A percentile compares a stretch with the other conserved stretches of the same genome.
These are phyloP conservation scores for Pseudocercospora macadamiae DNA, from an alignment of 2,329 filamentous ascomycete genomes.

Conservation along the genomic window DNA sequence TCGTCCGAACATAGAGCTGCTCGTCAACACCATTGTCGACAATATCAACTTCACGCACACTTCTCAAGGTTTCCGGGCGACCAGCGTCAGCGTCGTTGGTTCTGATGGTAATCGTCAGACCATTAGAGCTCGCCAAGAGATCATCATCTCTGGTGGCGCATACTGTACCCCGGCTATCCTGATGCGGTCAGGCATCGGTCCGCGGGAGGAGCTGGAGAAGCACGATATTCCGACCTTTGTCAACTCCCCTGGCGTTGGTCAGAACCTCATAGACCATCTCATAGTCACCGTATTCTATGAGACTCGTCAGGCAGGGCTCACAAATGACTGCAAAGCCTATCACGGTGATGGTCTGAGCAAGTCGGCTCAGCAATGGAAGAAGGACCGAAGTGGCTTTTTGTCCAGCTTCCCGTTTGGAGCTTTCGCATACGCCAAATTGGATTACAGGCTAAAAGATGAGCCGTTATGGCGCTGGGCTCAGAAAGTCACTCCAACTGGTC, in stretches of 20 bases:
- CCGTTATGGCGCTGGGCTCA: constrained; percentile 59
- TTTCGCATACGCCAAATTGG: constrained; percentile 63
- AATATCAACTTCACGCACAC: constrained; percentile 64
- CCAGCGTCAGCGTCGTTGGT: constrained; percentile 44
- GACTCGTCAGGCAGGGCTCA: constrained; percentile 50
- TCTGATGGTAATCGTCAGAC: constrained; percentile 43
- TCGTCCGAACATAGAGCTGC: constrained; percentile 50
- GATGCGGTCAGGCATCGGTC: constrained; percentile 58
- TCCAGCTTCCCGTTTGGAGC: constrained; percentile 65
- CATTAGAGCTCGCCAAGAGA: constrained; percentile 30
- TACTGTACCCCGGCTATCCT: constrained; percentile 58
- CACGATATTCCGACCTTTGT: constrained; percentile 50
- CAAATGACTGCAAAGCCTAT: constrained; percentile 60
- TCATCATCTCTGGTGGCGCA: constrained; percentile 49
- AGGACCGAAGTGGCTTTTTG: constrained; percentile 60
- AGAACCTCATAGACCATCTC: constrained; percentile 45
- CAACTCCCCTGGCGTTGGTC: constrained; percentile 56
- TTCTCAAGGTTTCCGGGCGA: constrained; percentile 52
- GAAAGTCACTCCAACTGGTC: constrained; percentile 44
- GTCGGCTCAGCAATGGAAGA: constrained; percentile 61
- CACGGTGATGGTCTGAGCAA: constrained; percentile 56
- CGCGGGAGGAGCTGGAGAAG: constrained; percentile 42
- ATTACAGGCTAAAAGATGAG: constrained; percentile 56
- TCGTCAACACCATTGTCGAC: constrained; percentile 51
- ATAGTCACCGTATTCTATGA: constrained; percentile 56